phyloP scores from a whole-genome alignment of 176 grass and related monocot genomes.

The Carex myosuroides region DNA sequence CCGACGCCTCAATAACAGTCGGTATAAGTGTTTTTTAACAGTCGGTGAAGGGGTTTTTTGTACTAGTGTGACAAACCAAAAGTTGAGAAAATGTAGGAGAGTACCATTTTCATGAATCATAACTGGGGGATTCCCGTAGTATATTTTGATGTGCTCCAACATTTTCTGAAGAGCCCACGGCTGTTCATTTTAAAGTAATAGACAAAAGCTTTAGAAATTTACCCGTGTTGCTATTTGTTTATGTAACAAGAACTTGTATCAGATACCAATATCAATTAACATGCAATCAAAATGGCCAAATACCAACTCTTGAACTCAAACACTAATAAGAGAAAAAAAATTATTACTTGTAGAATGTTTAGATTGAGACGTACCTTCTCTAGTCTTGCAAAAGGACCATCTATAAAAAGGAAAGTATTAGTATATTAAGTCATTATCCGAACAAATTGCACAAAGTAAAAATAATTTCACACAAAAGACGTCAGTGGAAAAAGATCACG shows the following conservation, averaged over 20 bases:
- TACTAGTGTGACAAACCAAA: background rate
- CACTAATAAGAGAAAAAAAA: background rate
- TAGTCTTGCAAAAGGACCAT: background rate
- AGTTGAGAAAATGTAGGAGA: background rate
- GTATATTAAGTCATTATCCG: background rate
- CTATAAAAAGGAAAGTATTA: background rate
- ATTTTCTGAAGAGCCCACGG: constrained; percentile 53
- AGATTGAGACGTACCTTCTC: background rate
- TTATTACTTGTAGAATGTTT: background rate
- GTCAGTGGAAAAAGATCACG: background rate
- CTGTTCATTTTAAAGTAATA: constrained; percentile 3
- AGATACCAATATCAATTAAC: background rate
- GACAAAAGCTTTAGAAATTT: background rate
- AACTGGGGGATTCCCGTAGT: constrained; percentile 54
- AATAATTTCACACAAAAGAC: background rate
- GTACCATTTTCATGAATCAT: constrained; percentile 82
- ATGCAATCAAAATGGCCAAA: background rate
- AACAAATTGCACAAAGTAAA: background rate
- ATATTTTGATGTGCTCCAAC: constrained; percentile 52
- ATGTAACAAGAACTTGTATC: background rate
- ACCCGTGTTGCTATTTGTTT: background rate
- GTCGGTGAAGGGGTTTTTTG: no score
- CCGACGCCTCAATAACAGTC: no score
- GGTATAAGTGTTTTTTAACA: no score
- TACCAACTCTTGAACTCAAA: background rate